Base-by-base conservation (phyloP, 2,329 filamentous ascomycete genomes). In the Pseudogymnoascus destructans region DNA sequence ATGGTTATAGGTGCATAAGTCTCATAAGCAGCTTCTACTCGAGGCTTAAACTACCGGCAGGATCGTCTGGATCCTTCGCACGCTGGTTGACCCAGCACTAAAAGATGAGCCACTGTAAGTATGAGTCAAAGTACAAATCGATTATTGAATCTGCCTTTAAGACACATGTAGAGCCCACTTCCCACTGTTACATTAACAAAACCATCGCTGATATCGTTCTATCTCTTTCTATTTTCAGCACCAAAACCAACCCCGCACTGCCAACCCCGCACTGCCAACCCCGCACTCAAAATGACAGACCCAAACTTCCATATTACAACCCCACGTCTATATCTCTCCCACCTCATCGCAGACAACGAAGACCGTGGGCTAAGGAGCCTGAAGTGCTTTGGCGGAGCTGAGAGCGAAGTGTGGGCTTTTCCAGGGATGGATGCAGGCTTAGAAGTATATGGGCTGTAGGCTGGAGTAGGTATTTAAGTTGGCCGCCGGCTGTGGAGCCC, bases 321-420 rank as follows among this genome's bases (percentile, higher is more conserved):
- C 13, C 62, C 65, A 8, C 64, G 67, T 8, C 66, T 69, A 13
- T 59, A 59, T 49, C 57, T 68, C 40, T 64, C 63, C 9, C 59
- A 65, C 58, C 60, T 65, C 32, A 55, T 60, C 3, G 58, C 66
- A 25, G 15, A 32, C 32, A 32, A 58, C 15, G 59, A 63, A 11
- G 64, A 62, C 32, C 60, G 60, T 25, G 65, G 66, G 4, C 15
- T 21, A 1, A 40, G 36, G 36, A 40, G 5, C 5, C 4, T 36
- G 9, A 19, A 13, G 32, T 21, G 8, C 36, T 40, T 40, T 40
- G 36, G 36, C 10, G 36, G 36, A 6, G 36, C 8, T 13, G 36
- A 21, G 36, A 40, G 36, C 17, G 36, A 40, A 21, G 17, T 40
- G 15, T 40, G 36, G 36, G 10, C 36, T 21, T 11, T 13, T 40